Base-by-base conservation (phyloP, 2,329 filamentous ascomycete species). In the Colletotrichum paranaense region DNA sequence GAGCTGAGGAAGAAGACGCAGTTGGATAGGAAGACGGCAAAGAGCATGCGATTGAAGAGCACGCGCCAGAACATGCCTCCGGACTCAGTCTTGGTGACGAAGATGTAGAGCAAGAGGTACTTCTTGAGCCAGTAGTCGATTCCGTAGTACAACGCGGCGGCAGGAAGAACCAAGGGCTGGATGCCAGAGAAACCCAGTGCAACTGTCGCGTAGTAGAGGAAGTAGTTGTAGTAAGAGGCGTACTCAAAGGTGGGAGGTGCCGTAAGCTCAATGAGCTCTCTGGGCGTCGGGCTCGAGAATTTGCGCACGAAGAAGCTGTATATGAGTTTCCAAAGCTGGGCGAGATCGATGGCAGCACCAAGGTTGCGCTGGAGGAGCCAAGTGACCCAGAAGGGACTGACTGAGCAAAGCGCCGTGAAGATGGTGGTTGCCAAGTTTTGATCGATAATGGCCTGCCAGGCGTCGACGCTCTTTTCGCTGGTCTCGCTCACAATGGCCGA, bases 151-250 rank as follows among this genome's bases (percentile, higher is more conserved):
- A 98, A 84, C 1, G 95, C 95, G 1, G 94, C 95, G 52, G 97
- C 93, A 0, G 94, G 92, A 8, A 99, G 88, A 1, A 97, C 93
- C 28, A 98, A 88, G 0, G 97, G 97, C 82, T 98, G 97, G 65
- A 98, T 88, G 1, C 92, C 91, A 2, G 93, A 92, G 79, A 97
- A 98, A 78, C 92, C 95, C 19, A 99, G 87, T 0, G 95, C 93
- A 38, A 98, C 94, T 0, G 96, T 98, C 28, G 93, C 88, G 84
- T 98, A 99, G 84, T 94, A 99, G 35, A 98, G 87, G 83, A 98
- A 98, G 82, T 97, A 98, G 82, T 98, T 98, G 88, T 98, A 99
- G 84, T 98, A 98, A 77, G 91, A 95, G 72, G 97, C 95, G 79
- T 98, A 98, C 77, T 98, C 95, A 81, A 99, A 98, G 0, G 94